Base-by-base conservation (phyloP, 2,329 filamentous ascomycete species). In the Pseudogymnoascus sp. region DNA sequence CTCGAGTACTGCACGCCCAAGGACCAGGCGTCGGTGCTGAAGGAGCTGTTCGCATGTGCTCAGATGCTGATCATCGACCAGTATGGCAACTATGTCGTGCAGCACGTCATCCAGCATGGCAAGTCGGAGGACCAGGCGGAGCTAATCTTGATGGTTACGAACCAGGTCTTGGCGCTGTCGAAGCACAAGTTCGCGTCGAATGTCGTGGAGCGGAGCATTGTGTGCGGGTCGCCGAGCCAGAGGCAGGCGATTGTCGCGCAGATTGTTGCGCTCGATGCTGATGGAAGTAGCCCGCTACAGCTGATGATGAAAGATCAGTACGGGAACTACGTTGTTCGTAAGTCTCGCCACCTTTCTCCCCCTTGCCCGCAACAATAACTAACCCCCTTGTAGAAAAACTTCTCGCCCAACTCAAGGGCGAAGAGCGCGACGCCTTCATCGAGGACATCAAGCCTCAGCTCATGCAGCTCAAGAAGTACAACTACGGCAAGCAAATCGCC, bases 111-210 rank as follows among this genome's bases (percentile, higher is more conserved):
- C 64, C 79, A 87, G 63, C 84, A 90, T 65, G 92, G 92, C 22
- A 81, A 86, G 59, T 79, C 82, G 3, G 84, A 87, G 61, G 91
- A 97, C 69, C 84, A 86, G 18, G 79, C 80, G 12, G 84, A 80
- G 67, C 87, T 97, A 68, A 88, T 96, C 61, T 75, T 80, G 25
- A 78, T 91, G 54, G 87, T 97, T 65, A 86, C 87, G 65, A 78
- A 79, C 11, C 83, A 91, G 62, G 77, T 96, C 2, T 74, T 96
- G 38, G 76, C 77, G 1, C 86, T 91, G 67, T 96, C 91, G 25
- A 96, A 91, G 77, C 91, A 97, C 77, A 99, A 99, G 72, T 95
- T 90, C 70, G 93, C 94, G 0, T 97, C 92, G 70, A 97, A 99
- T 68, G 93, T 99, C 2, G 93, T 99, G 0, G 94, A 99, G 74